Percentiles rank a stretch among this genome's conserved stretches.
phyloP scores from a whole-genome alignment of 257 asterid genomes.

The Solanum chilense region DNA sequence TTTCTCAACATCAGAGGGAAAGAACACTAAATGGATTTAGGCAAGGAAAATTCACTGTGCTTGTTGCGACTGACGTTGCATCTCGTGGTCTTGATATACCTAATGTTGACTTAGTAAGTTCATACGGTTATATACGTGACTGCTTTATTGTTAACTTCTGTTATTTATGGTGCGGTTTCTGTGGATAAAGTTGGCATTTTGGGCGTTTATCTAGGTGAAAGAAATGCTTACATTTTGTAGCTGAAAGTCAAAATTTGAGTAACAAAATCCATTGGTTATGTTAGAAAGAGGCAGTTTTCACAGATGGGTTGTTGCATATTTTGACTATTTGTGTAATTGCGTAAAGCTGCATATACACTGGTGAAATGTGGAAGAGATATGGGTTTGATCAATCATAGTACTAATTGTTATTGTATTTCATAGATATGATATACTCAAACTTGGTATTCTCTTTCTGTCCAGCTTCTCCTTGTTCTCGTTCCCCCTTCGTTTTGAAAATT shows the following conservation, averaged over 20 bases:
- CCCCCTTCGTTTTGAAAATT: background rate
- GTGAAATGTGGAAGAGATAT: background rate
- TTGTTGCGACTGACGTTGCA: constrained; percentile 96
- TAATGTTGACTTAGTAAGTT: constrained; percentile 87
- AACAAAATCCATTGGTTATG: background rate
- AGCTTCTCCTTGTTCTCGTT: background rate
- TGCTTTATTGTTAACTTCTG: background rate
- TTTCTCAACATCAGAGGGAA: constrained; percentile 96
- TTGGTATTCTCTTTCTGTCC: background rate
- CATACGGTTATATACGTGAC: background rate
- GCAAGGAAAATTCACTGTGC: constrained; percentile 87
- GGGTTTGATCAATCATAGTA: background rate
- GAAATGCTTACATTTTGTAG: background rate
- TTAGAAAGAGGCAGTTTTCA: background rate
- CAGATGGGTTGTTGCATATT: background rate
- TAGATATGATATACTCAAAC: background rate
- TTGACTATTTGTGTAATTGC: background rate
- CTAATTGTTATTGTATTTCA: background rate
- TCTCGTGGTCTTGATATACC: constrained; percentile 95
- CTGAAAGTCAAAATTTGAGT: background rate
- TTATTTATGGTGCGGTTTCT: background rate
- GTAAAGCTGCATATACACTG: background rate
- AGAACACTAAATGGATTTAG: constrained; percentile 86
- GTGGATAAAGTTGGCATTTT: background rate
- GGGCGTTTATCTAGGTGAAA: background rate